Percentiles rank a stretch among this genome's conserved stretches.
These are phyloP conservation scores for Podospora australis DNA, from an alignment of 495 filamentous ascomycete species.

Conservation along the genomic window DNA sequence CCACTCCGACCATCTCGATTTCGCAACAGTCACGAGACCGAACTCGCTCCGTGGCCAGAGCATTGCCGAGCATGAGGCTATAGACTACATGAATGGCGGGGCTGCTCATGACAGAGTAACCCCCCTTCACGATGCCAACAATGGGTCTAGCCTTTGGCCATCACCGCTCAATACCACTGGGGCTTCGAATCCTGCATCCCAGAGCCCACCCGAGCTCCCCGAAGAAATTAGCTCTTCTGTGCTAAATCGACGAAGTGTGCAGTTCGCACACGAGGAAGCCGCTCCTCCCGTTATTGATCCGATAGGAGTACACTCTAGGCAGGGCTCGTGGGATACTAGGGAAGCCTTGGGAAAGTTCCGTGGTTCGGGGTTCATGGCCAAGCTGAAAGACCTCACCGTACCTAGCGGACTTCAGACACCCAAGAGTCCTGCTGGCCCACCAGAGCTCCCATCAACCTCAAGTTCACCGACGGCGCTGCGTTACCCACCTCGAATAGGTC, in stretches of 20 bases:
- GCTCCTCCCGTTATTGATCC: slow-evolving; percentile 32
- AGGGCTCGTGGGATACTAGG: slow-evolving; percentile 51
- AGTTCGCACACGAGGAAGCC: slow-evolving; percentile 52
- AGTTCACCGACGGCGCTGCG: slow-evolving; percentile 45
- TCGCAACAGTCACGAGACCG: slow-evolving; percentile 18
- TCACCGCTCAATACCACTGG: slow-evolving; percentile 9
- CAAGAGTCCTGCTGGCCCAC: slow-evolving; percentile 27
- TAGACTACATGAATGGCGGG: slow-evolving; percentile 41
- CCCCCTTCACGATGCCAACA: slow-evolving; percentile 6
- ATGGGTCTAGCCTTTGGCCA: background rate
- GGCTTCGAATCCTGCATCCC: slow-evolving; percentile 2
- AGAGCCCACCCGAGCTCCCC: background rate
- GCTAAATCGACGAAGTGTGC: slow-evolving; percentile 44
- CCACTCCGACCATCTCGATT: slow-evolving; percentile 28
- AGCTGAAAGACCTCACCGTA: slow-evolving; percentile 54
- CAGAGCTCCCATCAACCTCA: slow-evolving; percentile 28
- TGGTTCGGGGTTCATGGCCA: slow-evolving; percentile 59
- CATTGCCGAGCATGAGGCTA: slow-evolving; percentile 20
- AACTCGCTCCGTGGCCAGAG: slow-evolving; percentile 9
- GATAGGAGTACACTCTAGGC: slow-evolving; percentile 42
- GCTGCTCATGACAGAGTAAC: slow-evolving; percentile 29
- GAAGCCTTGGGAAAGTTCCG: slow-evolving; percentile 50
- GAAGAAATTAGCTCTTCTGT: slow-evolving; percentile 18
- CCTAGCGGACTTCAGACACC: slow-evolving; percentile 42
- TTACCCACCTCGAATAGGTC: slow-evolving; percentile 31